Percentiles rank a stretch among this genome's conserved stretches.
These are phyloP conservation scores for Cladophialophora chaetospira DNA, from an alignment of 2,329 filamentous ascomycete genomes.

Conservation along the genomic window DNA sequence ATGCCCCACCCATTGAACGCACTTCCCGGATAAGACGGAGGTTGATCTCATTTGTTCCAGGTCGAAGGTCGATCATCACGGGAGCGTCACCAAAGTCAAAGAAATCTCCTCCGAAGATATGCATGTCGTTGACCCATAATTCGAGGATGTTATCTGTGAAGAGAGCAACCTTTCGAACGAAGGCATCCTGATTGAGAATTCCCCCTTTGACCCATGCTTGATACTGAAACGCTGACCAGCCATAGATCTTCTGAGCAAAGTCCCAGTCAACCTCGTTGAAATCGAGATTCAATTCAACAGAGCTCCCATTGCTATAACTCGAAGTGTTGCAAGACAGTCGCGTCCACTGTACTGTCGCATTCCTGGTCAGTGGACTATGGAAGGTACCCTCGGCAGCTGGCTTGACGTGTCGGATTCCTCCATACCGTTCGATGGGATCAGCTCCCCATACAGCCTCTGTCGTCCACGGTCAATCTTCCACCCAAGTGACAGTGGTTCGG, in stretches of 20 bases:
- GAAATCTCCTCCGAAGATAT: constrained; percentile 61
- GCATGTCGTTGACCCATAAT: constrained; percentile 53
- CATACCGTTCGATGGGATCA: constrained; percentile 57
- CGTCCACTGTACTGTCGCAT: constrained; percentile 56
- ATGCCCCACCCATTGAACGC: constrained; percentile 56
- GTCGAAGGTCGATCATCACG: constrained; percentile 51
- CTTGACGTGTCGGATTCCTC: constrained; percentile 54
- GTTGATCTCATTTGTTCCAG: constrained; percentile 55
- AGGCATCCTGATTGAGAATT: constrained; percentile 22
- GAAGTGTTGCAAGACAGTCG: constrained; percentile 38
- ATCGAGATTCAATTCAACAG: constrained; percentile 46
- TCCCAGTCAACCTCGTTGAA: constrained; percentile 58
- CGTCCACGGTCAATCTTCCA: constrained; percentile 15
- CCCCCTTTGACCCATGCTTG: constrained; percentile 59
- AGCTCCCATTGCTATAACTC: constrained; percentile 35
- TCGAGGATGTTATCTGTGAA: constrained; percentile 55
- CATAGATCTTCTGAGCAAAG: constrained; percentile 56
- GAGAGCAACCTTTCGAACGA: constrained; percentile 42
- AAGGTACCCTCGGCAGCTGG: constrained; percentile 48
- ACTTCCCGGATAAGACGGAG: constrained; percentile 59
- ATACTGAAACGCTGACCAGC: constrained; percentile 61
- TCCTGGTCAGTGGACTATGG: constrained; percentile 53
- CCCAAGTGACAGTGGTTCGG: not conserved
- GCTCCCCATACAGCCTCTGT: constrained; percentile 61
- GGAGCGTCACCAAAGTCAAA: constrained; percentile 56